phyloP scores from a whole-genome alignment of 305 asterid species.

The Fraxinus latifolia region DNA sequence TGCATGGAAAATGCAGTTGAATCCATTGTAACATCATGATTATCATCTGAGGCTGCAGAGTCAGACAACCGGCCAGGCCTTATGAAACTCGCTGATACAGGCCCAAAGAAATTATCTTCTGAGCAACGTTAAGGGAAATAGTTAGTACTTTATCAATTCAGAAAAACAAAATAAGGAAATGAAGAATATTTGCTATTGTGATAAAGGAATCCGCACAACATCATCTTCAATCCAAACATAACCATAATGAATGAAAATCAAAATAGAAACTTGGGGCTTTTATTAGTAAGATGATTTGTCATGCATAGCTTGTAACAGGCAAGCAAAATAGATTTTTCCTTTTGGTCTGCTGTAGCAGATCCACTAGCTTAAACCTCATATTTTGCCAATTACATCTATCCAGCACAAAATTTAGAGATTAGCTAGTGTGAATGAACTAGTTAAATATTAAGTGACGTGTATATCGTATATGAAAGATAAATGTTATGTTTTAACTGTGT shows the following conservation, averaged over 20 bases:
- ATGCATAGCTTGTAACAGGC: neutral
- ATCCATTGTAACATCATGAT: conserved; percentile 91
- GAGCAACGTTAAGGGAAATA: conserved; percentile 34
- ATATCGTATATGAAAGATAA: neutral
- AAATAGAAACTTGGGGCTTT: neutral
- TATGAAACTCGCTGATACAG: conserved; percentile 89
- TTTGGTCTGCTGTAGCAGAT: neutral
- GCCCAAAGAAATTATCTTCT: conserved; percentile 93
- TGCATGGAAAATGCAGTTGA: conserved; percentile 98
- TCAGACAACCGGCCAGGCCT: conserved; percentile 73
- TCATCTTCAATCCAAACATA: conserved; percentile 5
- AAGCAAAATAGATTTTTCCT: neutral
- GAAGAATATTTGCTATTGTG: neutral
- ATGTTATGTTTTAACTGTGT: neutral
- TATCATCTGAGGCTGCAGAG: conserved; percentile 78
- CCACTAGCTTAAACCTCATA: neutral
- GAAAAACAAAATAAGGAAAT: conserved; percentile 5
- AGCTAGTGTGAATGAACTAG: neutral
- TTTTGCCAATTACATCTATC: neutral
- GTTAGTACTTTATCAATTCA: conserved; percentile 1
- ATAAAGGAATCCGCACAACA: neutral
- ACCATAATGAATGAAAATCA: conserved; percentile 1
- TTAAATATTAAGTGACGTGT: neutral
- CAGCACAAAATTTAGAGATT: neutral
- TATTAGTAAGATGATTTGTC: neutral